These are phyloP conservation scores for Orbilia ellipsospora DNA, from an alignment of 2,329 filamentous ascomycete genomes.

Conservation along the genomic window DNA sequence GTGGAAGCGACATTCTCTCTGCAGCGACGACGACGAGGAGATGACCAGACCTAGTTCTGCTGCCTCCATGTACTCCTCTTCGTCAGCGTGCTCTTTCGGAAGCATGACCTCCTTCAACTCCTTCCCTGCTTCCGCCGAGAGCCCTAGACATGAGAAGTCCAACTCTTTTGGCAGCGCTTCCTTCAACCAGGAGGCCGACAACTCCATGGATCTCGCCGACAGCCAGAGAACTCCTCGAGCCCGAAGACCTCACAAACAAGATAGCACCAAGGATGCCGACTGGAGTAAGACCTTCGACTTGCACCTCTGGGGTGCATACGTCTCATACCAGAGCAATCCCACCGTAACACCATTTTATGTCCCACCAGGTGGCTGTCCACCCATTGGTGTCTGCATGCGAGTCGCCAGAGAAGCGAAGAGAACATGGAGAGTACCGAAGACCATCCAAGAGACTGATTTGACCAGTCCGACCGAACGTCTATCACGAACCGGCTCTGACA, in stretches of 20 bases:
- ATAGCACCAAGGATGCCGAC: slow-evolving; percentile 56
- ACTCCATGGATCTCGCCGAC: slow-evolving; percentile 25
- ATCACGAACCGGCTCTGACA: slow-evolving; percentile 54
- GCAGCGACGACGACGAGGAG: slow-evolving; percentile 46
- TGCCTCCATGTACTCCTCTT: slow-evolving; percentile 59
- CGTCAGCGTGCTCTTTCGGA: slow-evolving; percentile 59
- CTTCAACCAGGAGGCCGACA: slow-evolving; percentile 41
- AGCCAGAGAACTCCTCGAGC: slow-evolving; percentile 33
- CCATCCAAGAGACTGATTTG: slow-evolving; percentile 59
- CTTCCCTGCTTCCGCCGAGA: slow-evolving; percentile 57
- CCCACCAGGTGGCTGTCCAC: slow-evolving; percentile 73
- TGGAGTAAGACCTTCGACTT: slow-evolving; percentile 75
- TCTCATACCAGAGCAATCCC: slow-evolving; percentile 74
- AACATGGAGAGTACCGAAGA: slow-evolving; percentile 73
- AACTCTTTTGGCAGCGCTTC: slow-evolving; percentile 41
- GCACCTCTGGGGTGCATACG: slow-evolving; percentile 74
- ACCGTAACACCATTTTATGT: slow-evolving; percentile 74
- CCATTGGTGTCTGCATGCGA: slow-evolving; percentile 72
- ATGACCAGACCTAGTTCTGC: slow-evolving; percentile 57
- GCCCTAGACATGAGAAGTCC: slow-evolving; percentile 56
- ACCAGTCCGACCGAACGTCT: slow-evolving; percentile 57
- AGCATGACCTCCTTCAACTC: slow-evolving; percentile 58
- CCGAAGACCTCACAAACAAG: slow-evolving; percentile 39
- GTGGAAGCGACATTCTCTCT: slow-evolving; percentile 41
- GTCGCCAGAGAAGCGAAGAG: slow-evolving; percentile 74